Percentiles rank a stretch among this genome's conserved stretches.
These are phyloP conservation scores for Brassica carinata DNA, from an alignment of 345 rosid genomes.

Conservation along the genomic window DNA sequence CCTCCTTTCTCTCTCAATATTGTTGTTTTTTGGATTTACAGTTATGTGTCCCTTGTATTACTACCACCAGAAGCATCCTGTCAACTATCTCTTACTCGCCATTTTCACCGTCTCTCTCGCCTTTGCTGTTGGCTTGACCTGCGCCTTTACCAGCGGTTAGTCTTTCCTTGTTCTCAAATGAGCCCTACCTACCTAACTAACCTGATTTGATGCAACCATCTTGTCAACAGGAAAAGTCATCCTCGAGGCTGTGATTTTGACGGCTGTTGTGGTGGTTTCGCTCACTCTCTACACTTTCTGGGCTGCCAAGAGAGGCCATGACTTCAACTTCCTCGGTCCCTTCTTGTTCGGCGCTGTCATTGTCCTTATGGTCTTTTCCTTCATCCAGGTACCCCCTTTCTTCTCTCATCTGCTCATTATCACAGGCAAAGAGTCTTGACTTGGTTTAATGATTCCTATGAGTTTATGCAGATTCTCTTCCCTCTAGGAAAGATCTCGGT, in stretches of 20 bases:
- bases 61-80: conserved; percentile 89
- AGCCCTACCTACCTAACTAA: neutral
- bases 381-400: conserved; percentile 62
- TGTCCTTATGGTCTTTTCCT: conserved; percentile 63
- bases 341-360: conserved; percentile 80
- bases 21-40: conserved; percentile 38
- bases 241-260: conserved; percentile 76
- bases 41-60: conserved; percentile 77
- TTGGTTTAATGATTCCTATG: neutral
- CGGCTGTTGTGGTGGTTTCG: conserved; percentile 67
- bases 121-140: conserved; percentile 82
- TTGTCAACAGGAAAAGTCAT: conserved; percentile 67
- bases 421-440: neutral
- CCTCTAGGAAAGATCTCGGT: conserved; percentile 74
- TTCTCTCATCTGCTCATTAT: neutral
- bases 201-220: neutral
- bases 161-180: neutral
- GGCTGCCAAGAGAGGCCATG: conserved; percentile 90
- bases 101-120: conserved; percentile 74
- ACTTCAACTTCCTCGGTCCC: conserved; percentile 89
- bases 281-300: conserved; percentile 92
- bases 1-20: neutral
- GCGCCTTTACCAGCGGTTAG: conserved; percentile 64
- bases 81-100: conserved; percentile 76
- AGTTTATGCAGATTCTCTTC: conserved; percentile 56